These are phyloP conservation scores for Alternaria arbusti DNA, from an alignment of 2,329 filamentous ascomycete genomes.

Conservation along the genomic window DNA sequence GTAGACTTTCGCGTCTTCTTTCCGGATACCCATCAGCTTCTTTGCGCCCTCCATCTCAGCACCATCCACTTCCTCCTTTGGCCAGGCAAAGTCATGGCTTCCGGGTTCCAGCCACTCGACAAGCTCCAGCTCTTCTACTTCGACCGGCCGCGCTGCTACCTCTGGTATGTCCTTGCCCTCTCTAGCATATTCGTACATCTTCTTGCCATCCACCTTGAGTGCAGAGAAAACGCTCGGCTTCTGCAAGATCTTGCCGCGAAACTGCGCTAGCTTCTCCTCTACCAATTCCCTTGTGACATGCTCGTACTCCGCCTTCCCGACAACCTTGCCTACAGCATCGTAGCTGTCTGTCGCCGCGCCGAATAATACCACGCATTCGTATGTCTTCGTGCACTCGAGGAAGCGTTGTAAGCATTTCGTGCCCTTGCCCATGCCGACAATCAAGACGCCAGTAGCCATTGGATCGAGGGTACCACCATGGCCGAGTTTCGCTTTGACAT, in stretches of 20 bases:
- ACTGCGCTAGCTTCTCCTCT: slow-evolving; percentile 75
- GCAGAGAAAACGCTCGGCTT: slow-evolving; percentile 92
- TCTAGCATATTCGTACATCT: slow-evolving; percentile 93
- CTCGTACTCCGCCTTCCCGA: slow-evolving; percentile 75
- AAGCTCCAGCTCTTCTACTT: slow-evolving; percentile 78
- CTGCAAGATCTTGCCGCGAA: slow-evolving; percentile 85
- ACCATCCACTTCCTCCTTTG: slow-evolving; percentile 75
- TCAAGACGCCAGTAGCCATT: slow-evolving; percentile 89
- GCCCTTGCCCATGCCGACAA: slow-evolving; percentile 83
- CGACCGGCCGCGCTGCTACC: slow-evolving; percentile 80
- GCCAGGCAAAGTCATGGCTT: slow-evolving; percentile 79
- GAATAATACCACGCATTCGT: slow-evolving; percentile 88
- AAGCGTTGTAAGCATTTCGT: slow-evolving; percentile 84
- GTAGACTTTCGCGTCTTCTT: slow-evolving; percentile 32
- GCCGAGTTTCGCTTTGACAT: slow-evolving; percentile 82
- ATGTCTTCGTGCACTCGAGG: slow-evolving; percentile 87
- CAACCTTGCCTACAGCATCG: slow-evolving; percentile 82
- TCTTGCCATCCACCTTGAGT: slow-evolving; percentile 90
- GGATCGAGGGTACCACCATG: slow-evolving; percentile 97
- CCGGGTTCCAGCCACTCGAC: slow-evolving; percentile 85
- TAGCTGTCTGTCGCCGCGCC: slow-evolving; percentile 93
- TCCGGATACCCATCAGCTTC: slow-evolving; percentile 60
- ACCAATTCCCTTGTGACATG: slow-evolving; percentile 82
- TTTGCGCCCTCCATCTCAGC: slow-evolving; percentile 79
- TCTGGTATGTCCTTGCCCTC: slow-evolving; percentile 88